Evolutionary conservation across 768 basidiomycete genomes (phyloP).

Genomic region (Pisolithus sp.): DNA sequence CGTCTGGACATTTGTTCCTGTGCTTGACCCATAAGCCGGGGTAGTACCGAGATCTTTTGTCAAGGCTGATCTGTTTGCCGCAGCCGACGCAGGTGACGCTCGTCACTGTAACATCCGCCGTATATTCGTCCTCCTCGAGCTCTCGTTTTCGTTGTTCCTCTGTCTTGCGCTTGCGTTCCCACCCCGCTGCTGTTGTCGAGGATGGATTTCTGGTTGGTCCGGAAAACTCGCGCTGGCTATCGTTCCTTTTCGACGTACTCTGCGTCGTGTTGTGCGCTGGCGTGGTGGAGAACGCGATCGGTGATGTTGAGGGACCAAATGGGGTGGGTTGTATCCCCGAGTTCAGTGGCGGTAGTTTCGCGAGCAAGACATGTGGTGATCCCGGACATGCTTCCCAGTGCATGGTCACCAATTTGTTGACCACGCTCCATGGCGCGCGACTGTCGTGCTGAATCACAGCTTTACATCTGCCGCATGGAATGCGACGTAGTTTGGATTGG

Average conservation of each 20-base stretch:
- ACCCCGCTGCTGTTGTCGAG: conserved; percentile 13
- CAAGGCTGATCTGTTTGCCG: conserved; percentile 26
- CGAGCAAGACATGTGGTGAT: conserved; percentile 12
- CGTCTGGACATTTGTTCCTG: conserved; percentile 20
- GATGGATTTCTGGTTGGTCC: conserved; percentile 1
- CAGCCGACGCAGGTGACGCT: conserved; percentile 28
- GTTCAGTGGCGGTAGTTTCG: conserved; percentile 5
- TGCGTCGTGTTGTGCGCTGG: neutral
- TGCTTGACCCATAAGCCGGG: conserved; percentile 32
- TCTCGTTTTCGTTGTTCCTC: conserved; percentile 20
- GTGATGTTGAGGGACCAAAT: conserved; percentile 6
- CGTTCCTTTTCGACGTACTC: neutral
- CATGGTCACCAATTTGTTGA: conserved; percentile 22
- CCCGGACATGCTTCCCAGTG: conserved; percentile 24
- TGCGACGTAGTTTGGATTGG: conserved; percentile 1
- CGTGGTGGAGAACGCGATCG: conserved; percentile 7
- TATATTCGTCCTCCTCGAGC: conserved; percentile 26
- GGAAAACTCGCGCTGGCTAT: neutral
- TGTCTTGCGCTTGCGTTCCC: conserved; percentile 23
- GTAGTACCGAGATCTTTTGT: conserved; percentile 30
- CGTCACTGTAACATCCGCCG: conserved; percentile 16
- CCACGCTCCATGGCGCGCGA: conserved; percentile 19
- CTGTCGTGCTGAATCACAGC: conserved; percentile 21
- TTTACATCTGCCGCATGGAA: conserved; percentile 25
- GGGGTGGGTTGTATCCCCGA: conserved; percentile 4